Evolutionary conservation across 129 eudicot genomes (phyloP).

Genomic region (Centaurea solstitialis): DNA sequence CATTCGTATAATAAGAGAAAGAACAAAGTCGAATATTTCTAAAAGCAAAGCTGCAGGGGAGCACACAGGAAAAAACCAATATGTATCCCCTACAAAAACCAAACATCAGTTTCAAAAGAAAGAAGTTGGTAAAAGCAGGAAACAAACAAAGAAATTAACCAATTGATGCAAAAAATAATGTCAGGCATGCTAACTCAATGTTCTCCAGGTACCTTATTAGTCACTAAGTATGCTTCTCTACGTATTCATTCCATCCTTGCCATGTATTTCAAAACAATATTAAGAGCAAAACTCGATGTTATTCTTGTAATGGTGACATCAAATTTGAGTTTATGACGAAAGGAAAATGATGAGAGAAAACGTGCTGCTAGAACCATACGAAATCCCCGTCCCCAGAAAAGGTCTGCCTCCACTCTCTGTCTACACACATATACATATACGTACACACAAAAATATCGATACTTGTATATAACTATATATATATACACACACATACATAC

Average conservation of each 20-base stretch:
- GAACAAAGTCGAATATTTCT: background rate
- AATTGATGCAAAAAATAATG: background rate
- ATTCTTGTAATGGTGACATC: background rate
- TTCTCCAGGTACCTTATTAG: background rate
- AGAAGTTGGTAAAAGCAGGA: background rate
- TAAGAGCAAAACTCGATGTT: background rate
- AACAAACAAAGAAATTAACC: background rate
- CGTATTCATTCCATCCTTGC: background rate
- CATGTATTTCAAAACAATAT: background rate
- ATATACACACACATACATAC: background rate
- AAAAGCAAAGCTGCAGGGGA: background rate
- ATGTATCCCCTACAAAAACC: slow-evolving; percentile 4
- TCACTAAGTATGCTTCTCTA: background rate
- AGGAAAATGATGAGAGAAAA: background rate
- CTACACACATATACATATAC: background rate
- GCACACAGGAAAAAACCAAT: background rate
- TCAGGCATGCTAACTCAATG: slow-evolving; percentile 3
- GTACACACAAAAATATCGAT: background rate
- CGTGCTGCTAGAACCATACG: background rate
- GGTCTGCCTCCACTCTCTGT: background rate
- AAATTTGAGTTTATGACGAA: background rate
- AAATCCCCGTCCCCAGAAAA: background rate
- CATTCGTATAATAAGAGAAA: background rate
- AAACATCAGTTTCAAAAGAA: background rate
- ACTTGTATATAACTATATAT: background rate